Evolutionary conservation across 2,329 filamentous ascomycete species (phyloP).

Genomic region (Pezicula rhizophila): DNA sequence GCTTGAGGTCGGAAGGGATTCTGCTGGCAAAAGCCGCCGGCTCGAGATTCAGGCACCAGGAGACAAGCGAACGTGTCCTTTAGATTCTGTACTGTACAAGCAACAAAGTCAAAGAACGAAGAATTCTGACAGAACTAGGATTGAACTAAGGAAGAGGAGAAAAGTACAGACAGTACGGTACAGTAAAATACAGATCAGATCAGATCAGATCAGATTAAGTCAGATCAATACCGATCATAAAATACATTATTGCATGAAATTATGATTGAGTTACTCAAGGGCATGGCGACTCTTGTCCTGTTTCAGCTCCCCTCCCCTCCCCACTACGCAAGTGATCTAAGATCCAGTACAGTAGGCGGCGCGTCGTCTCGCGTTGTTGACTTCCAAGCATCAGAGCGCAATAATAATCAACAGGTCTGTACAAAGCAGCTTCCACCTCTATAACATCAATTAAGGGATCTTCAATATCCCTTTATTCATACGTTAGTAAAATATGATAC

Average conservation of each 20-base stretch:
- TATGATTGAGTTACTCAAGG: neutral
- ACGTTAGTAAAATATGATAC: neutral
- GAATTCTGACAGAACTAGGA: neutral
- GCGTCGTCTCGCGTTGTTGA: neutral
- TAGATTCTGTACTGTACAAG: slow-evolving; percentile 10
- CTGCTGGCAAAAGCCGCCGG: neutral
- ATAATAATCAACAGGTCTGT: neutral
- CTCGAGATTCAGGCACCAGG: slow-evolving; percentile 12
- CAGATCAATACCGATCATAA: neutral
- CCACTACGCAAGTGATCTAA: neutral
- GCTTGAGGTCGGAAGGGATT: neutral
- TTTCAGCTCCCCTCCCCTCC: neutral
- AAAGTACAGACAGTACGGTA: neutral
- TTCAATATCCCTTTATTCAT: neutral
- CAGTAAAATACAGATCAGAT: neutral
- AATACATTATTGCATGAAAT: neutral
- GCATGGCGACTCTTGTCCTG: neutral
- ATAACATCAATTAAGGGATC: too few species aligned
- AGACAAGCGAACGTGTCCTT: slow-evolving; percentile 22
- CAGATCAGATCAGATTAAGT: neutral
- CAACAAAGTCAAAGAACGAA: slow-evolving; percentile 6
- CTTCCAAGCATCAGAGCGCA: neutral
- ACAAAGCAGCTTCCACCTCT: too few species aligned
- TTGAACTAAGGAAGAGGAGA: too few species aligned
- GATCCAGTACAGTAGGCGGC: too few species aligned